phyloP scores from a whole-genome alignment of 169 alveolate species.

The Theileria parva region DNA sequence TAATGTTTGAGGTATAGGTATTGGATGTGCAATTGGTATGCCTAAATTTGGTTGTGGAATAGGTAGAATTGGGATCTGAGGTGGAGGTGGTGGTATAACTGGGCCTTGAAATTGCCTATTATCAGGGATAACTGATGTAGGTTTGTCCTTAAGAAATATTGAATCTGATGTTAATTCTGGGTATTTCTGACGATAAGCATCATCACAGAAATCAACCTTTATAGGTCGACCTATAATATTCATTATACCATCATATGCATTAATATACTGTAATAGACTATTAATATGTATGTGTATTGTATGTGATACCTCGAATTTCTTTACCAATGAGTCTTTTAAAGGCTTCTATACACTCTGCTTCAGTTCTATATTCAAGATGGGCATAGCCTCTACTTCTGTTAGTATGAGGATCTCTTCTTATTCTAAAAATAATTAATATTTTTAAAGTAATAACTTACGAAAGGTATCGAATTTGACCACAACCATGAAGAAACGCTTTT shows the following conservation, averaged over 20 bases:
- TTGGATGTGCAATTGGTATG: neutral
- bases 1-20: slow-evolving; percentile 1
- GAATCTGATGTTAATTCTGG: slow-evolving; percentile 42
- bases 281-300: neutral
- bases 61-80: slow-evolving; percentile 9
- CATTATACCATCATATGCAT: neutral
- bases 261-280: neutral
- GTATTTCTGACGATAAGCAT: slow-evolving; percentile 34
- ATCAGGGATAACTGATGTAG: slow-evolving; percentile 14
- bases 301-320: slow-evolving; percentile 43
- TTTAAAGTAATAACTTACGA: slow-evolving; percentile 21
- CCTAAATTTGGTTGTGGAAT: slow-evolving; percentile 2
- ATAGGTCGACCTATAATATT: slow-evolving; percentile 29
- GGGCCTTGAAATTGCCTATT: slow-evolving; percentile 9
- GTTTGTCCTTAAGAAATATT: neutral
- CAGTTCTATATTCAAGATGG: slow-evolving; percentile 61
- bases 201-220: slow-evolving; percentile 64
- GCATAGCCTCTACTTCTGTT: slow-evolving; percentile 67
- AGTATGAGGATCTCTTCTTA: slow-evolving; percentile 55
- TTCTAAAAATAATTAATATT: slow-evolving; percentile 11
- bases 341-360: slow-evolving; percentile 63
- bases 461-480: slow-evolving; percentile 54
- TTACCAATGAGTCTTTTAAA: slow-evolving; percentile 54
- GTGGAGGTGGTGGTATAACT: slow-evolving; percentile 20
- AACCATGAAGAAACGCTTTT: slow-evolving; percentile 45